Percentiles rank a stretch among this genome's conserved stretches.
Evolutionary conservation across 352 stramenopile genomes (phyloP).

Genomic region (Pythium sp.): DNA sequence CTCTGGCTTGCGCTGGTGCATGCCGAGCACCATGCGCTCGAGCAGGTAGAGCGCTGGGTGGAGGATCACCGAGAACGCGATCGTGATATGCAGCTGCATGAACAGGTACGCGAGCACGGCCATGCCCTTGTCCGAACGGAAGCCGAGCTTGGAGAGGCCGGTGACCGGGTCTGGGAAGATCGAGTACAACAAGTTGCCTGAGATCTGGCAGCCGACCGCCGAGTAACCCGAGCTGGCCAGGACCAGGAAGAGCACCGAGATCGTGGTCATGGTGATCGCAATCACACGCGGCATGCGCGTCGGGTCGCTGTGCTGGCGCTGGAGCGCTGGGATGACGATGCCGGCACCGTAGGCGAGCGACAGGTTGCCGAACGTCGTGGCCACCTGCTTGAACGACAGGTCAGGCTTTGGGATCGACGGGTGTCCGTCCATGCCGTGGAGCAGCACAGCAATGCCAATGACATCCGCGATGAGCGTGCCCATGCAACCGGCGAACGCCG

Average conservation of each 20-base stretch:
- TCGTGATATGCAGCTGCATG: constrained; percentile 26
- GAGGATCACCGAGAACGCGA: constrained; percentile 30
- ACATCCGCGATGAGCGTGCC: constrained; percentile 27
- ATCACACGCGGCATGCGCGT: constrained; percentile 54
- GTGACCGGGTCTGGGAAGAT: constrained; percentile 16
- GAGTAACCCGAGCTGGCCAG: constrained; percentile 40
- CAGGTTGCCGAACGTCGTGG: constrained; percentile 29
- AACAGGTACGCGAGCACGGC: constrained; percentile 25
- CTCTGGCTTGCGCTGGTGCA: constrained; percentile 21
- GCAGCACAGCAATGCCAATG: constrained; percentile 21
- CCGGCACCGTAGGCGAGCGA: constrained; percentile 26
- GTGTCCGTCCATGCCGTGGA: constrained; percentile 24
- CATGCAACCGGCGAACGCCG: constrained; percentile 25
- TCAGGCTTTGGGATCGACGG: constrained; percentile 18
- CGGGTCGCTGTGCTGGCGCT: constrained; percentile 48
- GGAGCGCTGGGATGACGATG: constrained; percentile 49
- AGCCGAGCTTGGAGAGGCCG: constrained; percentile 27
- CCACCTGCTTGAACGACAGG: constrained; percentile 24
- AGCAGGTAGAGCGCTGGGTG: constrained; percentile 26
- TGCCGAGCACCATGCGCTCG: constrained; percentile 25
- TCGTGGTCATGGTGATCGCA: constrained; percentile 35
- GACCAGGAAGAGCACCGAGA: constrained; percentile 41
- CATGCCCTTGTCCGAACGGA: constrained; percentile 25
- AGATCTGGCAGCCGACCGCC: constrained; percentile 50
- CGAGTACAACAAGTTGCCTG: constrained; percentile 25